These are phyloP conservation scores for Coniochaeta ligniaria DNA, from an alignment of 2,329 filamentous ascomycete genomes.

Conservation along the genomic window DNA sequence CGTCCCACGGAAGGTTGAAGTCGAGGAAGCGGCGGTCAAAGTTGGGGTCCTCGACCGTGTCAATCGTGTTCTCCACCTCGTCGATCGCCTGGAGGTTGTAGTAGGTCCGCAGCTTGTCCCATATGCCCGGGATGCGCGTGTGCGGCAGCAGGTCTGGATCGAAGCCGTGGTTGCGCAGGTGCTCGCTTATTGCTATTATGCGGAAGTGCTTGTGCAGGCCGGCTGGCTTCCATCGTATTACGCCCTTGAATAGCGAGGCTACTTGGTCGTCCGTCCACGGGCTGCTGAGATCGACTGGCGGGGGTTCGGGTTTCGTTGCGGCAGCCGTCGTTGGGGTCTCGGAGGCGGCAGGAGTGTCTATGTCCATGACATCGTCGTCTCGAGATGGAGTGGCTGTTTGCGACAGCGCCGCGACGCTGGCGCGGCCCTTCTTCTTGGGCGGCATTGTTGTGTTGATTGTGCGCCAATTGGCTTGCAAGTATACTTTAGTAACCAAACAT, in stretches of 20 bases:
- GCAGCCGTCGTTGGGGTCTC: slow-evolving; percentile 39
- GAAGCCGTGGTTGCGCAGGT: slow-evolving; percentile 73
- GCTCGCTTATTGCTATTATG: slow-evolving; percentile 78
- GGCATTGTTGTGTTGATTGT: slow-evolving; percentile 40
- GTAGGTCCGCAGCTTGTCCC: slow-evolving; percentile 74
- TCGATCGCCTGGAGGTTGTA: slow-evolving; percentile 85
- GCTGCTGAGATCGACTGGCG: slow-evolving; percentile 45
- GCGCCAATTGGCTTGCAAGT: neutral
- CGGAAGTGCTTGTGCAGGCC: slow-evolving; percentile 93
- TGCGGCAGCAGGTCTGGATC: slow-evolving; percentile 64
- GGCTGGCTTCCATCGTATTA: slow-evolving; percentile 94
- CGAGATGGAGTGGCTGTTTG: slow-evolving; percentile 33
- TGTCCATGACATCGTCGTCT: slow-evolving; percentile 55
- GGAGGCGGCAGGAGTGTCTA: slow-evolving; percentile 48
- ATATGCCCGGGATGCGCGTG: slow-evolving; percentile 85
- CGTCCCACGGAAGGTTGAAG: slow-evolving; percentile 51
- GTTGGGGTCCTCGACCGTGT: slow-evolving; percentile 47
- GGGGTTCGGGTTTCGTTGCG: slow-evolving; percentile 27
- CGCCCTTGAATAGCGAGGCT: slow-evolving; percentile 83
- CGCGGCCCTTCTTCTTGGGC: slow-evolving; percentile 62
- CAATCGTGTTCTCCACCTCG: slow-evolving; percentile 63
- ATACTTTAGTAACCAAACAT: neutral
- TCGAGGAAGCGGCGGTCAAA: slow-evolving; percentile 56
- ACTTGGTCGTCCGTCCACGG: slow-evolving; percentile 96
- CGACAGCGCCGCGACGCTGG: slow-evolving; percentile 36